Evolutionary conservation across 2,329 filamentous ascomycete genomes (phyloP), one percentile per base, ranked within the genome.

Genomic region (Calonectria pauciramosa): DNA sequence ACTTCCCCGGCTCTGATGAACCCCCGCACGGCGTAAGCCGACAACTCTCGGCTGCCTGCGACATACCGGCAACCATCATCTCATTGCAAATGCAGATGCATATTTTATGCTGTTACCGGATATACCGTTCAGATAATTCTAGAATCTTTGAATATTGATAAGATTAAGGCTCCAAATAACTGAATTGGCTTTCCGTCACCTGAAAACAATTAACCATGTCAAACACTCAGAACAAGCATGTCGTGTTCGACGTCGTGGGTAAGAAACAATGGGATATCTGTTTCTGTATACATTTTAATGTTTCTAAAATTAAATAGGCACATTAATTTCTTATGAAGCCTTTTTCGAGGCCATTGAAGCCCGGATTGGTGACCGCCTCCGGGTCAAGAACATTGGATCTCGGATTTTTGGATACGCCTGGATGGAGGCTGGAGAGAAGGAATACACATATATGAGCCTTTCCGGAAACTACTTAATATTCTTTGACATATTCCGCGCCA

Each of bases 201-300:
- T 11, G 23, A 60, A 9, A 14, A 44, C 23, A 28, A 36, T 23
- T 32, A 28, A 30, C 26, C 9, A 65, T 65, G 60, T 2, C 23
- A 3, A 47, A 32, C 26, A 30, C 36, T 13, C 23, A 44, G 36
- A 64, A 68, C 20, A 69, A 69, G 49, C 52, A 69, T 23, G 67
- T 69, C 26, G 67, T 69, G 8, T 69, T 69, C 38, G 67, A 69
- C 67, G 52, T 69, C n/a, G 67, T 69, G 18, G 67, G 67, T 44
- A 69, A 44, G 59, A 23, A 64, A 16, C 5, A 28, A 44, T 13
- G 26, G 26, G 6, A 10, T 41, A n/a, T n/a, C 7, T 7, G 41
- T 44, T 44, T n/a, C 16, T 41, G 20, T 41, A 5, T 20, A 47
- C 3, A 47, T n/a, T n/a, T 47, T 6, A 23, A n/a, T 6, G 2